Conservation (phyloP, 2,329 filamentous ascomycete genomes). For the Pleochaeta shiraiana region DNA sequence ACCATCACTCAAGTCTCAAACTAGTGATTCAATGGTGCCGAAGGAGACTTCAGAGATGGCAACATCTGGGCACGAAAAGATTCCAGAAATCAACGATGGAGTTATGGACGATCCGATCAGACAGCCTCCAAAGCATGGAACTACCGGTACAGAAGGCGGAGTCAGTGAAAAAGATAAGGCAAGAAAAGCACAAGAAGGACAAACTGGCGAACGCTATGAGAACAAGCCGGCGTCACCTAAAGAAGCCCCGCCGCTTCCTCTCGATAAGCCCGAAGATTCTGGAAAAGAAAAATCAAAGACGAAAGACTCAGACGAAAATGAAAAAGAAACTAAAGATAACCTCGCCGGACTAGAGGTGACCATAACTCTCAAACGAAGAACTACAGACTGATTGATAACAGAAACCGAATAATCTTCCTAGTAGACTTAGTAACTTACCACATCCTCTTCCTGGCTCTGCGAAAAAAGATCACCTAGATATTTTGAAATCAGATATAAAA, state of each 20-base stretch:
- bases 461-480: slow-evolving; percentile 40
- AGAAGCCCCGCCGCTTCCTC: slow-evolving; percentile 60
- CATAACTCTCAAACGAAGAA: slow-evolving; percentile 9
- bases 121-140: slow-evolving; percentile 57
- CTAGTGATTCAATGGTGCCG: slow-evolving; percentile 8
- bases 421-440: slow-evolving; percentile 52
- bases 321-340: slow-evolving; percentile 14
- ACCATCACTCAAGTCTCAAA: slow-evolving; percentile 18
- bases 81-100: slow-evolving; percentile 46
- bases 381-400: slow-evolving; percentile 20
- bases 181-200: slow-evolving; percentile 42
- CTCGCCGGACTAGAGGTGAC: slow-evolving; percentile 35
- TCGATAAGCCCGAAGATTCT: slow-evolving; percentile 41
- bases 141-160: slow-evolving; percentile 71
- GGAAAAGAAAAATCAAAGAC: slow-evolving; percentile 18
- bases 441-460: slow-evolving; percentile 44
- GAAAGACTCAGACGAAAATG: slow-evolving; percentile 20
- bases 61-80: slow-evolving; percentile 35
- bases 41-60: slow-evolving; percentile 25
- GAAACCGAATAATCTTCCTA: slow-evolving; percentile 67
- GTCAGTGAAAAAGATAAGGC: slow-evolving; percentile 74
- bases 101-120: slow-evolving; percentile 85
- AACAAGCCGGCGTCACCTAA: slow-evolving; percentile 71
- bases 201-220: slow-evolving; percentile 40
- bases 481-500: slow-evolving; percentile 23